Evolutionary conservation across 2,329 filamentous ascomycete species (phyloP), one percentile per base, ranked within the genome.

Genomic region (Leptosphaerulina australis): DNA sequence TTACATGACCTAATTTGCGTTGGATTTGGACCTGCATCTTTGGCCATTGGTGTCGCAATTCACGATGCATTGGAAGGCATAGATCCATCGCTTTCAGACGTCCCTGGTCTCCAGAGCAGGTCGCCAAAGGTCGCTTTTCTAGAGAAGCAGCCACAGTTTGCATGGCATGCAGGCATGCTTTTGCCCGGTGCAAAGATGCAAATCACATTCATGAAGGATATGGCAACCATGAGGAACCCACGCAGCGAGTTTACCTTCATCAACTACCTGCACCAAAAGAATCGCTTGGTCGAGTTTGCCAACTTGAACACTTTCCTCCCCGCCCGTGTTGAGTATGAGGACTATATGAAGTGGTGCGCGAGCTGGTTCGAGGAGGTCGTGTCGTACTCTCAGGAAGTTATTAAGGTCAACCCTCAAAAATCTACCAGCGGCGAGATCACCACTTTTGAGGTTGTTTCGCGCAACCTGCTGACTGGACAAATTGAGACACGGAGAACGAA

Each of bases 81-180:
- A 5, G 66, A 70, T 51, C 60, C 60, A 12, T 68, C 60, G 34
- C 57, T 66, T n/a, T 48, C 62, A 25, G 62, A 70, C 25, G 50
- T 73, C 18, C 63, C 70, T 2, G 61, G 62, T n/a, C 60, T 77
- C 3, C 66, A 70, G 11, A 65, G 63, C 46, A 65, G 69, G 49
- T 61, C 73, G 34, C 88, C 90, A 37, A 91, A 88, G 69, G 86
- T 96, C 3, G 82, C 90, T 34, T 97, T 97, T 74, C 76, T 97
- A 18, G 93, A 97, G 78, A 88, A 89, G 72, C 93, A 97, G 74
- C 68, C 79, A 24, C 77, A 81, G 37, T 97, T 97, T 68, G 85
- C 88, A 50, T 97, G 93, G 93, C 93, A 97, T 73, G 86, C 91
- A 0, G 93, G 93, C 52, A 97, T 97, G 93, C 84, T 97, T 51